These are phyloP conservation scores for Globisporangium camurandrum DNA, from an alignment of 352 stramenopile genomes.

Conservation along the genomic window DNA sequence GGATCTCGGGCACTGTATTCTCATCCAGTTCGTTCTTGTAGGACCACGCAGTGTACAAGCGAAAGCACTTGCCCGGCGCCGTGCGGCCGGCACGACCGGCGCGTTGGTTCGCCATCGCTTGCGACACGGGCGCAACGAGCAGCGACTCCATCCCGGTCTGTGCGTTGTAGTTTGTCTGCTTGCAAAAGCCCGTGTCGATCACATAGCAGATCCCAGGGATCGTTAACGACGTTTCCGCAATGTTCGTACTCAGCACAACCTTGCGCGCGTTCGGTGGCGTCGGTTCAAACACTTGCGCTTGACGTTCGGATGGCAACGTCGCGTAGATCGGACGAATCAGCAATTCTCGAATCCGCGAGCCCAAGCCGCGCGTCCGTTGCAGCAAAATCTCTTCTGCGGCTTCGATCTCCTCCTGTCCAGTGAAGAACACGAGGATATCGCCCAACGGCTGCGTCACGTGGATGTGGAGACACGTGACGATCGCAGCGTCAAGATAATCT, in stretches of 20 bases:
- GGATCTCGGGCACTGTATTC: conserved; percentile 97
- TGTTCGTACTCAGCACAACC: conserved; percentile 99
- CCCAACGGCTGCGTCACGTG: conserved; percentile 97
- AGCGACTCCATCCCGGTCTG: conserved; percentile 98
- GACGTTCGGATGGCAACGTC: conserved; percentile 95
- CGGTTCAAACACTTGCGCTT: conserved; percentile 99
- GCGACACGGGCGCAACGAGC: conserved; percentile 96
- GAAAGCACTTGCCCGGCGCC: conserved; percentile 97
- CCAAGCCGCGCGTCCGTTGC: conserved; percentile 89
- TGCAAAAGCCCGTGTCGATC: conserved; percentile 99
- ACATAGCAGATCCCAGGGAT: conserved; percentile 99
- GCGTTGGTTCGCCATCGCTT: conserved; percentile 96
- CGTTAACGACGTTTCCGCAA: conserved; percentile 98
- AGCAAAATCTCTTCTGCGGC: conserved; percentile 94
- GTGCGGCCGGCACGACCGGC: conserved; percentile 94
- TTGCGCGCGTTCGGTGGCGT: conserved; percentile 95
- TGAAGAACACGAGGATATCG: conserved; percentile 99
- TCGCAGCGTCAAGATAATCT: conserved; percentile 98
- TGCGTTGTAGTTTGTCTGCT: conserved; percentile 99
- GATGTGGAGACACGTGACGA: conserved; percentile 98
- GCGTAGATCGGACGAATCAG: conserved; percentile 99
- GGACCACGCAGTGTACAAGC: conserved; percentile 98
- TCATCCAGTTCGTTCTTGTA: conserved; percentile 98
- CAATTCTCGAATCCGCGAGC: conserved; percentile 96
- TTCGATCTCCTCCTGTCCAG: conserved; percentile 99